A percentile compares a stretch with the other conserved stretches of the same genome.
Conservation (phyloP, 2,329 filamentous ascomycete genomes). For the Talaromyces sp. region DNA sequence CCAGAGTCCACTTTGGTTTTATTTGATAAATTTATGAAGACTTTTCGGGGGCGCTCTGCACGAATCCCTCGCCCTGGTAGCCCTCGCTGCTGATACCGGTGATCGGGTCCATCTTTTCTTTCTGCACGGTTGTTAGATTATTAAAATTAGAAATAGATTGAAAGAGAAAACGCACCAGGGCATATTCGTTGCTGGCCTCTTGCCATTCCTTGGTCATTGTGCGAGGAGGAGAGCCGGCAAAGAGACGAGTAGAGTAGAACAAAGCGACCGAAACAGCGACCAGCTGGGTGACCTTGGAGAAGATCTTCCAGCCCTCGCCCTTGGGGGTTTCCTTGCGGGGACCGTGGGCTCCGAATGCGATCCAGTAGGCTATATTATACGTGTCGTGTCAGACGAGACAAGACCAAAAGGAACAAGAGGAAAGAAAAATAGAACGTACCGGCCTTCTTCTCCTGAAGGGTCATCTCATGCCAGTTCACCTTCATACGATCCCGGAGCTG, state of each 20-base stretch:
- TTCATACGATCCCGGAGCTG: constrained; percentile 97
- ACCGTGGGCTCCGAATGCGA: constrained; percentile 94
- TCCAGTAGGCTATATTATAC: constrained; percentile 89
- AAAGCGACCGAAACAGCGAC: constrained; percentile 61
- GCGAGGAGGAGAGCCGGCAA: constrained; percentile 66
- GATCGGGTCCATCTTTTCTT: constrained; percentile 79
- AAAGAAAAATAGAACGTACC: constrained; percentile 57
- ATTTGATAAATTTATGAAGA: constrained; percentile 15
- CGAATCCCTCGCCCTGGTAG: constrained; percentile 70
- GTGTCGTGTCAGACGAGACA: background rate
- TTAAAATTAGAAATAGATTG: background rate
- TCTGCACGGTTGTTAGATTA: constrained; percentile 50
- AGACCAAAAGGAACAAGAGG: constrained; percentile 19
- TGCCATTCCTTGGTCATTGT: constrained; percentile 98
- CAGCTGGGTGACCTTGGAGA: constrained; percentile 65
- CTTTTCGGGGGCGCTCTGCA: constrained; percentile 55
- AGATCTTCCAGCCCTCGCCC: constrained; percentile 75
- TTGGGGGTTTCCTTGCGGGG: constrained; percentile 78
- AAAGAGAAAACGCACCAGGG: constrained; percentile 61
- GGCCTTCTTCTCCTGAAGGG: constrained; percentile 96
- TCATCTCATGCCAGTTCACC: constrained; percentile 92
- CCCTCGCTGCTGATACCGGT: constrained; percentile 74
- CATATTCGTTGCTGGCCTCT: constrained; percentile 88
- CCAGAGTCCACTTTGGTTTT: background rate
- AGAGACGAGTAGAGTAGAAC: constrained; percentile 66